Percentiles rank a stretch among this genome's conserved stretches.
Conservation (phyloP, 306 rosid species). For the Pachyrhizus erosus region DNA sequence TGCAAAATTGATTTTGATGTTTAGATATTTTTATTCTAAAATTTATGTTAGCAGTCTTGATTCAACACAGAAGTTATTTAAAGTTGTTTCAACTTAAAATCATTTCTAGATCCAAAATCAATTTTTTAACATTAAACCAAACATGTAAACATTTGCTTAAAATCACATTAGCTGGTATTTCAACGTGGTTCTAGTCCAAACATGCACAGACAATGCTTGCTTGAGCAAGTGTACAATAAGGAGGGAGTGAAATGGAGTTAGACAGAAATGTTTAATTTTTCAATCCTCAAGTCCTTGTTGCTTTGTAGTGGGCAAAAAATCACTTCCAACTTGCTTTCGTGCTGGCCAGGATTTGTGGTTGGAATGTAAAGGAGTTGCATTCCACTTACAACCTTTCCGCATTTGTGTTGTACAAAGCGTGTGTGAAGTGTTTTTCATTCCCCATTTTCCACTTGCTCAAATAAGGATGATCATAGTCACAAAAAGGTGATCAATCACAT, state of each 20-base stretch:
- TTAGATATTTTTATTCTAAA: neutral
- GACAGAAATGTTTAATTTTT: neutral
- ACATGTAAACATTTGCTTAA: neutral
- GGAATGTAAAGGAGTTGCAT: neutral
- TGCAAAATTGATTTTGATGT: neutral
- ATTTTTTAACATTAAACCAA: neutral
- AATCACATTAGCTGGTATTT: neutral
- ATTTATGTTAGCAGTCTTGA: neutral
- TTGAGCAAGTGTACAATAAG: conserved; percentile 17
- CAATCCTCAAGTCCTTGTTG: conserved; percentile 5
- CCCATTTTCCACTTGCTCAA: conserved; percentile 25
- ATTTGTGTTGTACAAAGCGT: conserved; percentile 13
- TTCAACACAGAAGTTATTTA: neutral
- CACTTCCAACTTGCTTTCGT: conserved; percentile 38
- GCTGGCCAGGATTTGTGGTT: neutral
- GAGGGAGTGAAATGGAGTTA: conserved; percentile 7
- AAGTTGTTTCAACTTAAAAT: neutral
- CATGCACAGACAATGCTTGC: neutral
- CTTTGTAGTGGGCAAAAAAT: neutral
- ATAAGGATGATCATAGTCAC: neutral
- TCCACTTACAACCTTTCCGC: neutral
- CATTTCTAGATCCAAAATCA: neutral
- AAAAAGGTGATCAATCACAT: neutral
- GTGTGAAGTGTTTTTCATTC: conserved; percentile 33
- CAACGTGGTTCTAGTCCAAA: neutral